Conservation (phyloP, 225 moss, liverwort and hornwort species). For the Pseudoscleropodium purum region DNA sequence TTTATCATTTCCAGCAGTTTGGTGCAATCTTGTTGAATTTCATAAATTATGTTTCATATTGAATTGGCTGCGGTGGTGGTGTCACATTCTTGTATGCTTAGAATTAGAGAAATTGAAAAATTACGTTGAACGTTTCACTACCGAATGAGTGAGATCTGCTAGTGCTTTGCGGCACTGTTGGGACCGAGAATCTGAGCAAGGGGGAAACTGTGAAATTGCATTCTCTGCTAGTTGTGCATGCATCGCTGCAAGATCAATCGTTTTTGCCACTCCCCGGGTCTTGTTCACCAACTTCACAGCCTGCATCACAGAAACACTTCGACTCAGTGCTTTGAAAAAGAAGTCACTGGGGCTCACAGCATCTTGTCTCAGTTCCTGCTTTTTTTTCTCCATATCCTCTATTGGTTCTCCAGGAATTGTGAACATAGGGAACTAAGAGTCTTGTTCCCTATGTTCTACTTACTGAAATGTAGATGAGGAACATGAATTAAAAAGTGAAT, state of each 20-base stretch:
- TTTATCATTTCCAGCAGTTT: not conserved
- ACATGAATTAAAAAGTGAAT: not conserved
- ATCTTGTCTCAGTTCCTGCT: not conserved
- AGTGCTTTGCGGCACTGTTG: slow-evolving; percentile 78
- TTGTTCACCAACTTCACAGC: slow-evolving; percentile 67
- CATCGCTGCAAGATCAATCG: slow-evolving; percentile 55
- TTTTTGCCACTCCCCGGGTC: slow-evolving; percentile 60
- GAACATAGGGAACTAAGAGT: too few species aligned
- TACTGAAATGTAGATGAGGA: not conserved
- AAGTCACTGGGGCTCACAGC: not conserved
- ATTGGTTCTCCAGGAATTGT: not conserved
- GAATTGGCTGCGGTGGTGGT: not conserved
- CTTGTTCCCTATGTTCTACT: not conserved
- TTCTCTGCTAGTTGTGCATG: slow-evolving; percentile 62
- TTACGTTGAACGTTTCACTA: slow-evolving; percentile 71
- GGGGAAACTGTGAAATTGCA: slow-evolving; percentile 58
- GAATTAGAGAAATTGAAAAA: not conserved
- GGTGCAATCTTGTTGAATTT: not conserved
- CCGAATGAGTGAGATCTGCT: slow-evolving; percentile 47
- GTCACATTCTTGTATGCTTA: not conserved
- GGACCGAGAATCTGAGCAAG: slow-evolving; percentile 44
- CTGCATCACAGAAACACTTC: slow-evolving; percentile 11
- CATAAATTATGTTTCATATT: not conserved
- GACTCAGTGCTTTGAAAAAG: not conserved
- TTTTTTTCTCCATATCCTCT: not conserved